Conservation (phyloP, 2,329 filamentous ascomycete species). For the Fusarium udum region DNA sequence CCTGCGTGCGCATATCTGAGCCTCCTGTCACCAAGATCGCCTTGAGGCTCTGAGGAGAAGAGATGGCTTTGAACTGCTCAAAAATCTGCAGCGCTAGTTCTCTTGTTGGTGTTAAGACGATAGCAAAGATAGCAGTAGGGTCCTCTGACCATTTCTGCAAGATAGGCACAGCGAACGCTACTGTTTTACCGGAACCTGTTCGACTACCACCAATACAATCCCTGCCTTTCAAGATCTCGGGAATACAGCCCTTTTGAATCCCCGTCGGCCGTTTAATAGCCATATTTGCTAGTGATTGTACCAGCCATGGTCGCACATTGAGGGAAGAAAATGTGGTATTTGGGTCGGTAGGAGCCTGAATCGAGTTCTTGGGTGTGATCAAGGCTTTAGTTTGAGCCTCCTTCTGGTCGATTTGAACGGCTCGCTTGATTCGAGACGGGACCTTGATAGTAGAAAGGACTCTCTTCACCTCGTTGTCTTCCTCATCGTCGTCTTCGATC, state of each 20-base stretch:
- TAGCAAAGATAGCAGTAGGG: constrained; percentile 87
- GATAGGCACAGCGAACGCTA: constrained; percentile 94
- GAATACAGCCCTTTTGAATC: constrained; percentile 93
- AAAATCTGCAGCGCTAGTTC: constrained; percentile 96
- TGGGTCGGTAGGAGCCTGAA: constrained; percentile 63
- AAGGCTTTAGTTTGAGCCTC: constrained; percentile 33
- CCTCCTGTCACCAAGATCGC: constrained; percentile 91
- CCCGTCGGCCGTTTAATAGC: constrained; percentile 89
- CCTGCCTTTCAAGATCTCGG: constrained; percentile 87
- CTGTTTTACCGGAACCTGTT: constrained; percentile 96
- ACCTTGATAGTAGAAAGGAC: constrained; percentile 57
- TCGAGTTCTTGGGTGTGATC: constrained; percentile 44
- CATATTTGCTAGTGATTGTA: constrained; percentile 77
- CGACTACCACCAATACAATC: constrained; percentile 96
- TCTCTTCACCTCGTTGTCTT: constrained; percentile 46
- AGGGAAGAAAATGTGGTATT: constrained; percentile 76
- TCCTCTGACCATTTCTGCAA: constrained; percentile 93
- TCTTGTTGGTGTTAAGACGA: constrained; percentile 88
- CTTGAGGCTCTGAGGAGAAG: constrained; percentile 86
- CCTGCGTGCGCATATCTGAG: constrained; percentile 90
- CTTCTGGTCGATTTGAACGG: constrained; percentile 36
- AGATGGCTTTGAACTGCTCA: constrained; percentile 95
- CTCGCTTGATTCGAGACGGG: constrained; percentile 63
- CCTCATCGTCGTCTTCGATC: constrained; percentile 44
- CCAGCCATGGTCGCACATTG: constrained; percentile 84